A percentile compares a stretch with the other conserved stretches of the same genome.
These are phyloP conservation scores for Russula emetica DNA, from an alignment of 768 basidiomycete species.

Conservation along the genomic window DNA sequence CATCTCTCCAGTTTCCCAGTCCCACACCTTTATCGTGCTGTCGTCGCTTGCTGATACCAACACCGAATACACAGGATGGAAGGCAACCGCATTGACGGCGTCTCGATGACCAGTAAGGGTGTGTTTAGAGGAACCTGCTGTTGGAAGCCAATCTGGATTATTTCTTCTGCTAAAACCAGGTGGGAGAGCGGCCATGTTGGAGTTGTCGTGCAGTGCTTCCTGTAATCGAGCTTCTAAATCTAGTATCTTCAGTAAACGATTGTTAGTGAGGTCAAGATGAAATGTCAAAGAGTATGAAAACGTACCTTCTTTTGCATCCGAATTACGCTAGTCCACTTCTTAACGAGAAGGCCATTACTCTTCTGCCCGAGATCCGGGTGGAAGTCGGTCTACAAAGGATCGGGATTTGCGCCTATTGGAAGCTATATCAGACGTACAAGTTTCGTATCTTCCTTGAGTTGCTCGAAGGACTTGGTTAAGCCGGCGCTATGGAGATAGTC, in stretches of 20 bases:
- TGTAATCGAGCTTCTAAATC: constrained; percentile 55
- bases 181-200: constrained; percentile 34
- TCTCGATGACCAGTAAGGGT: constrained; percentile 46
- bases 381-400: constrained; percentile 31
- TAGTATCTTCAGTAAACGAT: constrained; percentile 44
- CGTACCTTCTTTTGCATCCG: constrained; percentile 29
- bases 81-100: constrained; percentile 48
- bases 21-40: constrained; percentile 55
- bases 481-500: constrained; percentile 37
- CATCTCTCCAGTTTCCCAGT: constrained; percentile 59
- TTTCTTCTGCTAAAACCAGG: constrained; percentile 35
- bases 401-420: not conserved
- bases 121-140: constrained; percentile 39
- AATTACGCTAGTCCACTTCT: constrained; percentile 31
- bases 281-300: not conserved
- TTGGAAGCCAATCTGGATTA: constrained; percentile 51
- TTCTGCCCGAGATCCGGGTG: constrained; percentile 32
- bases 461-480: constrained; percentile 35
- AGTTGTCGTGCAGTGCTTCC: constrained; percentile 47
- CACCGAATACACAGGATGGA: constrained; percentile 51
- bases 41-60: constrained; percentile 55
- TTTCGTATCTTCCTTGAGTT: constrained; percentile 34
- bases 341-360: constrained; percentile 28
- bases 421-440: constrained; percentile 13
- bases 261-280: not conserved